phyloP scores from a whole-genome alignment of 495 filamentous ascomycete genomes.

The Annulohypoxylon bovei region DNA sequence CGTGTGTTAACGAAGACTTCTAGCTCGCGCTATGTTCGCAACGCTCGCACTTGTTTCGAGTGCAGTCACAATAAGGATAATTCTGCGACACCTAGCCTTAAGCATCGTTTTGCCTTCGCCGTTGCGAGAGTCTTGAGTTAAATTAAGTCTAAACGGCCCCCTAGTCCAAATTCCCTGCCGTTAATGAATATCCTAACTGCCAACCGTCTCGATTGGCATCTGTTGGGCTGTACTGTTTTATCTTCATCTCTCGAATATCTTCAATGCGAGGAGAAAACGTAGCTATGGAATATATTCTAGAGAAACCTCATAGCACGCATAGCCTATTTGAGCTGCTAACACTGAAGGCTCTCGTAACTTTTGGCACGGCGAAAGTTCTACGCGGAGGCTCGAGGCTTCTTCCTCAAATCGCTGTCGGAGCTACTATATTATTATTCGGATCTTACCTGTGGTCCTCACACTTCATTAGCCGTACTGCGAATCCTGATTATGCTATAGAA shows the following conservation, averaged over 20 bases:
- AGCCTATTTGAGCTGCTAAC: constrained; percentile 14
- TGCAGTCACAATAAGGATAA: not conserved
- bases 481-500: constrained; percentile 7
- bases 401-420: constrained; percentile 33
- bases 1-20: not conserved
- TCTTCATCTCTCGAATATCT: not conserved
- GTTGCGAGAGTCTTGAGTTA: not conserved
- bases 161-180: not conserved
- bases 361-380: constrained; percentile 28
- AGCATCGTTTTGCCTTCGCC: not conserved
- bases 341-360: constrained; percentile 11
- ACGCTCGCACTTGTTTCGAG: not conserved
- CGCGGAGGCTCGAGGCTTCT: constrained; percentile 42
- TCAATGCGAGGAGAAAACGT: too few species aligned
- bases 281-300: constrained; percentile 8
- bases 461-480: constrained; percentile 8
- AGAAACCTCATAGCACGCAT: constrained; percentile 9
- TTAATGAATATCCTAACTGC: not conserved
- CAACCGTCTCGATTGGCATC: not conserved
- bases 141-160: too few species aligned
- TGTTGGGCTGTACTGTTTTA: not conserved
- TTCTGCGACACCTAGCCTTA: not conserved
- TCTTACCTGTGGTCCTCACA: constrained; percentile 35
- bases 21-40: not conserved
- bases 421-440: constrained; percentile 34